Percentiles rank a stretch among this genome's conserved stretches.
These are phyloP conservation scores for Pseudogymnoascus sp. DNA, from an alignment of 2,329 filamentous ascomycete genomes.

Conservation along the genomic window DNA sequence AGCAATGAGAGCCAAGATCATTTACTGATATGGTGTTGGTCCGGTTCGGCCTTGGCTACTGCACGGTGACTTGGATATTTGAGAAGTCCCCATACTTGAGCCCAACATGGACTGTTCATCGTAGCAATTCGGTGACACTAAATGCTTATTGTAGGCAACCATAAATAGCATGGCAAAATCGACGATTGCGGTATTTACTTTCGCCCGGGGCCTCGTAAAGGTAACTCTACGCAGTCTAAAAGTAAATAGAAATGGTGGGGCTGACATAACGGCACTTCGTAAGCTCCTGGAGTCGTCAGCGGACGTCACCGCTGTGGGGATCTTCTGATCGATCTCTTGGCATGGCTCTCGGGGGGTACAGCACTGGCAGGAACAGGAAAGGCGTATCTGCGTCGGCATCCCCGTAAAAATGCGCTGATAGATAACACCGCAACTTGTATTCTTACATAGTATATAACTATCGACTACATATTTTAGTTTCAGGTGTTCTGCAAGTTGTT, in stretches of 20 bases:
- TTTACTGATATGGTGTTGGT: background rate
- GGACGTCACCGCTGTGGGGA: constrained; percentile 6
- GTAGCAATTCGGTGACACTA: background rate
- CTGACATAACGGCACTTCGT: background rate
- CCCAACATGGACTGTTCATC: background rate
- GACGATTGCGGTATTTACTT: background rate
- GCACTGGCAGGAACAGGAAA: background rate
- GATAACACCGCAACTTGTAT: background rate
- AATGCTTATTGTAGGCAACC: background rate
- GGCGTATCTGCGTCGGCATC: background rate
- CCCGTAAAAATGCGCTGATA: background rate
- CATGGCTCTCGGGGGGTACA: background rate
- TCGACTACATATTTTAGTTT: background rate
- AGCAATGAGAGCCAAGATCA: constrained; percentile 1
- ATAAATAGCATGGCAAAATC: background rate
- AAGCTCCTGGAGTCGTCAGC: constrained; percentile 1
- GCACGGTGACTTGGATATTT: constrained; percentile 1
- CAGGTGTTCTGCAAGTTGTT: background rate
- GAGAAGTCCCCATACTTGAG: background rate
- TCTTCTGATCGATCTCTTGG: constrained; percentile 8
- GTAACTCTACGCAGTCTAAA: background rate
- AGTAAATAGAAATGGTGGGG: constrained; percentile 1
- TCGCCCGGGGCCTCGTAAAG: background rate
- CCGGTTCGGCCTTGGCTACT: background rate
- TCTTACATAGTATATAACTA: background rate